phyloP scores from a whole-genome alignment of 805 yeast species.

The Wickerhamomyces rabaulensis region DNA sequence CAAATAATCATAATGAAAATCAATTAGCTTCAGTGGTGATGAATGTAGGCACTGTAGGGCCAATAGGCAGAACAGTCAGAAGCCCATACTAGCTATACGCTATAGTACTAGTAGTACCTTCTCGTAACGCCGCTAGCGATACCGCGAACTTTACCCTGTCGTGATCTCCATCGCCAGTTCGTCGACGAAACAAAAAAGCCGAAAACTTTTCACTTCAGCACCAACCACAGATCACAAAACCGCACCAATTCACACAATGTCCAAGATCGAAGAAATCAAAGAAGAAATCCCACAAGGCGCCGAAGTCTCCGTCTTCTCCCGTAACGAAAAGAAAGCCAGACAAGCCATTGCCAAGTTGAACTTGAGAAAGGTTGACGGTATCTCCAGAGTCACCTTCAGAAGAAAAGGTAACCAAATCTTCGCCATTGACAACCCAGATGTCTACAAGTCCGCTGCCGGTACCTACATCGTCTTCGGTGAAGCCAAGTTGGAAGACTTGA shows the following conservation, averaged over 20 bases:
- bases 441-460: conserved; percentile 88
- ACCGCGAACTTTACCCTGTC: not conserved
- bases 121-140: too few species aligned
- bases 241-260: conserved; percentile 17
- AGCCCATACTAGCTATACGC: too few species aligned
- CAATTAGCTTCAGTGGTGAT: too few species aligned
- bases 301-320: conserved; percentile 73
- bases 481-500: conserved; percentile 92
- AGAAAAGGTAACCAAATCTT: conserved; percentile 86
- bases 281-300: conserved; percentile 75
- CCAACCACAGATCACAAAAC: too few species aligned
- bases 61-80: too few species aligned
- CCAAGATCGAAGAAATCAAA: conserved; percentile 30
- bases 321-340: conserved; percentile 95
- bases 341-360: conserved; percentile 81
- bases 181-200: conserved; percentile 1
- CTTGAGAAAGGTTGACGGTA: conserved; percentile 86
- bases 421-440: conserved; percentile 93
- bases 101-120: too few species aligned
- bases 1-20: too few species aligned
- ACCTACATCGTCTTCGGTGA: conserved; percentile 97
- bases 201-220: conserved; percentile 1
- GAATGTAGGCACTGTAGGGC: too few species aligned
- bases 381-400: conserved; percentile 92
- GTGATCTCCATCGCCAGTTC: not conserved